A percentile compares a stretch with the other conserved stretches of the same genome.
Conservation (phyloP, 1,284 basidiomycete genomes). For the Somion occarium region DNA sequence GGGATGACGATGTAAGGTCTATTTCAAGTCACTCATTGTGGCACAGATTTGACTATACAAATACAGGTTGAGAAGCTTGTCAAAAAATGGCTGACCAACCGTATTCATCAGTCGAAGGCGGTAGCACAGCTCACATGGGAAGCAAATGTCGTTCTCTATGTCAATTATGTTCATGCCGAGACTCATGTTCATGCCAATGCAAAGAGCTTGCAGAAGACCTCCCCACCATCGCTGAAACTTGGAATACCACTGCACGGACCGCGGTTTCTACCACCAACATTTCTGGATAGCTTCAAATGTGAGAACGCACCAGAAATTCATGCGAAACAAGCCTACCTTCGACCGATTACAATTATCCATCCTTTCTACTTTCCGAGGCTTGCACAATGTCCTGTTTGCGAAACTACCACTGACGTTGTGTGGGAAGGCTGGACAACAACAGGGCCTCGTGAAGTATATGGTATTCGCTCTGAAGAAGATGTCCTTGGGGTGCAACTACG, state of each 20-base stretch:
- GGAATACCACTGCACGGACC: conserved; percentile 8
- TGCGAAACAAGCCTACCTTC: conserved; percentile 11
- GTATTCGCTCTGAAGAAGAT: conserved; percentile 11
- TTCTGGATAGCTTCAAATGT: neutral
- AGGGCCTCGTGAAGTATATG: conserved; percentile 15
- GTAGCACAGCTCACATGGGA: no score
- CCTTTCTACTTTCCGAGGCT: conserved; percentile 16
- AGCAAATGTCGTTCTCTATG: no score
- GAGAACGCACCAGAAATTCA: neutral
- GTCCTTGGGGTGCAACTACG: conserved; percentile 16
- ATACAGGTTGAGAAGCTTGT: no score
- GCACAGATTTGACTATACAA: no score
- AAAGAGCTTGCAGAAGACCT: no score
- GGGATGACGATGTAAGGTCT: no score
- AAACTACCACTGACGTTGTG: neutral
- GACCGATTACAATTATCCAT: conserved; percentile 16
- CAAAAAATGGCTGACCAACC: no score
- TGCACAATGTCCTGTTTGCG: conserved; percentile 12
- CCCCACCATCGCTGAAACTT: no score
- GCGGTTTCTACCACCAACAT: conserved; percentile 7
- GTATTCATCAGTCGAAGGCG: no score
- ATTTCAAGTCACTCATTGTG: no score
- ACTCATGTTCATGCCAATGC: no score
- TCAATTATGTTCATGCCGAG: no score
- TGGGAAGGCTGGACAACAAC: conserved; percentile 13